Evolutionary conservation across 2,329 filamentous ascomycete genomes (phyloP), one percentile per base, ranked within the genome.

Genomic region (Tolypocladium ophioglossoides): DNA sequence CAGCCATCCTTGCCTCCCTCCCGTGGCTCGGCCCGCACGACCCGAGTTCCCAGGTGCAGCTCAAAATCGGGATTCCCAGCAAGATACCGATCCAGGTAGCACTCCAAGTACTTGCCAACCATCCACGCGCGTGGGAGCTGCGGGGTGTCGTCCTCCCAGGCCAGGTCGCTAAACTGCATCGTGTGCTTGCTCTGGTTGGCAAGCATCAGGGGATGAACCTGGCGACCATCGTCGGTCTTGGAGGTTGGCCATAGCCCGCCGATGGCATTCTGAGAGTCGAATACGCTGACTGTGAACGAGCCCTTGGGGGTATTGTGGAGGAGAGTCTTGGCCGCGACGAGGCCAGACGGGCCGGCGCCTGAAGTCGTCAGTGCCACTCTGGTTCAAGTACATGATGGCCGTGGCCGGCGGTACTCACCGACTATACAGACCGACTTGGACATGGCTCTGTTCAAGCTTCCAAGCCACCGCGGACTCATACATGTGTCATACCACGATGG

Each of bases 101-200:
- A 72, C 58, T 84, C 74, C 8, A 94, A 73, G 65, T 95, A 95
- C 27, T 72, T 73, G 1, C 88, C 87, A 4, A 92, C 81, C 70
- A 89, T 83, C 82, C 86, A 89, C 0, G 88, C 89, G 39, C 78
- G 82, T 1, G 89, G 89, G 50, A 94, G 84, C 67, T 86, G 77
- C 1, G 85, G 83, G 1, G 74, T 70, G 4, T 68, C 69, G 6
- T 75, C 70, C 3, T 78, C 74, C 89, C 89, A 95, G 7, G 86
- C 79, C 27, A 89, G 67, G 64, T 92, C 89, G 58, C 80, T 83
- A 62, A 85, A 85, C 61, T 81, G 78, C 58, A 94, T 83, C 0
- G 87, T 89, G 67, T 90, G 89, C 48, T 79, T 80, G 70, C 86
- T 91, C 62, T 91, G 82, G 66, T 95, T 95, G 4, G 81, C 81